Conservation (phyloP, 2,329 filamentous ascomycete genomes). For the Colletotrichum australisinense region DNA sequence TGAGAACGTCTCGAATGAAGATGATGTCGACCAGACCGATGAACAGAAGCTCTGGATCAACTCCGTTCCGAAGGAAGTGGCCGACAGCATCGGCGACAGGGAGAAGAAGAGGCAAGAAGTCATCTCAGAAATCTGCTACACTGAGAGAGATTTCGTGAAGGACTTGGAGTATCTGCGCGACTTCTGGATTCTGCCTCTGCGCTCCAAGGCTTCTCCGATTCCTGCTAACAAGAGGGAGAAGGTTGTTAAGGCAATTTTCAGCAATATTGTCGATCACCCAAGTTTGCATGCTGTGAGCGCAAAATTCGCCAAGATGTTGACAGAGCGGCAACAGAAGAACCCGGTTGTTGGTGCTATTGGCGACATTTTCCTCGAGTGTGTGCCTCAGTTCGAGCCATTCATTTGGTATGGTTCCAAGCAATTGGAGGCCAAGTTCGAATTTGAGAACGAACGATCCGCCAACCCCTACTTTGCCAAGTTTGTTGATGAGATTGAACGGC, state of each 20-base stretch:
- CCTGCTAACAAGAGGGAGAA: constrained; percentile 88
- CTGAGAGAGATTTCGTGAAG: constrained; percentile 98
- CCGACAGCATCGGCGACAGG: constrained; percentile 86
- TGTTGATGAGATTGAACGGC: constrained; percentile 94
- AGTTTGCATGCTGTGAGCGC: constrained; percentile 92
- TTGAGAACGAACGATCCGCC: constrained; percentile 91
- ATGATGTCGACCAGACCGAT: constrained; percentile 85
- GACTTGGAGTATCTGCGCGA: constrained; percentile 97
- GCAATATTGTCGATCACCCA: constrained; percentile 87
- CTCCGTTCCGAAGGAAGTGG: constrained; percentile 93
- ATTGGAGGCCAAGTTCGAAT: constrained; percentile 96
- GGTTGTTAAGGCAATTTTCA: constrained; percentile 94
- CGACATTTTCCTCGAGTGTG: constrained; percentile 93
- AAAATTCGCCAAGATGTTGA: constrained; percentile 87
- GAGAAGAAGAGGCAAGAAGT: constrained; percentile 99
- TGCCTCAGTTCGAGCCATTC: constrained; percentile 93
- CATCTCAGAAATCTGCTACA: constrained; percentile 98
- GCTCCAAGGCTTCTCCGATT: constrained; percentile 86
- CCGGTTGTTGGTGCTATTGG: constrained; percentile 91
- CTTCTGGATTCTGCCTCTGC: constrained; percentile 96
- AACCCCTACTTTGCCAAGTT: constrained; percentile 90
- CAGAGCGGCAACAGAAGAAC: constrained; percentile 88
- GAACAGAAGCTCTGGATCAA: constrained; percentile 99
- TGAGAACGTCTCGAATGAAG: constrained; percentile 73
- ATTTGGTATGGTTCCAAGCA: constrained; percentile 97